phyloP scores from a whole-genome alignment of 805 yeast genomes.

The Teunomyces funiuensis region DNA sequence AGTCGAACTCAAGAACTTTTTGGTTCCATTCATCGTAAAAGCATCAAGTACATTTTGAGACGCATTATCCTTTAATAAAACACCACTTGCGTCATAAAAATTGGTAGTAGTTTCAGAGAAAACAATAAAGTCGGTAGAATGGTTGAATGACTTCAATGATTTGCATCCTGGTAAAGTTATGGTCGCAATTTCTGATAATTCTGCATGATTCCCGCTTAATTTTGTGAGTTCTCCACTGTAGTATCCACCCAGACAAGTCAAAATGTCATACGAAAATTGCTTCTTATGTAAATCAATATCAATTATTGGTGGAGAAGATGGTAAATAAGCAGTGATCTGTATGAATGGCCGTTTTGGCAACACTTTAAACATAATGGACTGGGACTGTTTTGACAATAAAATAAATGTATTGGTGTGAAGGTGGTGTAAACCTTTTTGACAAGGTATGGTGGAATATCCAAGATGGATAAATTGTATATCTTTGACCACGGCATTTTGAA shows the following conservation, averaged over 20 bases:
- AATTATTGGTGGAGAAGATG: conserved; percentile 34
- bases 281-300: conserved; percentile 16
- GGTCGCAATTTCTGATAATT: neutral
- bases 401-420: conserved; percentile 26
- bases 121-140: neutral
- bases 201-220: neutral
- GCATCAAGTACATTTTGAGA: conserved; percentile 1
- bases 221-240: conserved; percentile 30
- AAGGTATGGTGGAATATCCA: conserved; percentile 33
- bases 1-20: neutral
- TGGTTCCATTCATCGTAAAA: neutral
- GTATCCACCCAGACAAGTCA: conserved; percentile 36
- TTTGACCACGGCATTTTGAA: conserved; percentile 4
- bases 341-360: conserved; percentile 26
- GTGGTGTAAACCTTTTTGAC: conserved; percentile 21
- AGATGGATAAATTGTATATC: conserved; percentile 22
- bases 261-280: conserved; percentile 10
- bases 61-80: neutral
- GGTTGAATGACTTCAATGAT: neutral
- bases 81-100: neutral
- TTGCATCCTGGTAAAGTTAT: neutral
- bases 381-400: conserved; percentile 30
- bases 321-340: conserved; percentile 17
- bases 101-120: neutral
- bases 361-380: conserved; percentile 30